Conservation (phyloP, 2,329 filamentous ascomycete genomes). For the Pseudogymnoascus sp. region DNA sequence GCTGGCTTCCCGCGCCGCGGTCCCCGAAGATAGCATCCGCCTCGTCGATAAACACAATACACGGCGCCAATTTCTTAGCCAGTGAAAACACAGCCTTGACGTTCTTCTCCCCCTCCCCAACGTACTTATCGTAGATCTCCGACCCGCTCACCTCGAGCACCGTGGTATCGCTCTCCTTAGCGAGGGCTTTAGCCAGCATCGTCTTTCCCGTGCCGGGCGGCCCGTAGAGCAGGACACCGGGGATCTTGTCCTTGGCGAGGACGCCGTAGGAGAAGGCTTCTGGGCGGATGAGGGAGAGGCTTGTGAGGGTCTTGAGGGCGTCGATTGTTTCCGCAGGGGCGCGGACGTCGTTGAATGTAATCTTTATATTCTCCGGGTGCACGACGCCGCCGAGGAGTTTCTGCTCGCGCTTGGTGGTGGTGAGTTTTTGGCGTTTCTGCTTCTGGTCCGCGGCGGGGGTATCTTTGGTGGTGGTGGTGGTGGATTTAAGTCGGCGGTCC, state of each 20-base stretch:
- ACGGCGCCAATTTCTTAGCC: slow-evolving; percentile 83
- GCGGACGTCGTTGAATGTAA: slow-evolving; percentile 82
- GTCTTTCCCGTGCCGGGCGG: slow-evolving; percentile 76
- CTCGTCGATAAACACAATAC: slow-evolving; percentile 95
- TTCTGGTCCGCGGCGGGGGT: slow-evolving; percentile 31
- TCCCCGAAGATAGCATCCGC: slow-evolving; percentile 86
- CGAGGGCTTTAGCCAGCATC: slow-evolving; percentile 59
- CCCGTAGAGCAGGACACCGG: slow-evolving; percentile 79
- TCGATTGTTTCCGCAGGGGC: slow-evolving; percentile 75
- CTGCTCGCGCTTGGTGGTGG: slow-evolving; percentile 70
- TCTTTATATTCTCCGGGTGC: slow-evolving; percentile 71
- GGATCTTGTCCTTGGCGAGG: slow-evolving; percentile 81
- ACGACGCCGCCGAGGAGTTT: slow-evolving; percentile 75
- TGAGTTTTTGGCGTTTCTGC: slow-evolving; percentile 42
- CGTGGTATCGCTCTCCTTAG: slow-evolving; percentile 59
- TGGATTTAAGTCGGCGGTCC: slow-evolving; percentile 14
- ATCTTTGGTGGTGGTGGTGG: neutral
- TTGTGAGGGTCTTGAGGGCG: slow-evolving; percentile 80
- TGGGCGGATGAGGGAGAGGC: slow-evolving; percentile 74
- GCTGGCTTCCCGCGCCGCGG: slow-evolving; percentile 56
- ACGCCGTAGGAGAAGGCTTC: slow-evolving; percentile 97
- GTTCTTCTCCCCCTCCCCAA: slow-evolving; percentile 94
- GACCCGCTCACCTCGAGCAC: slow-evolving; percentile 85
- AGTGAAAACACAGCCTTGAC: slow-evolving; percentile 85
- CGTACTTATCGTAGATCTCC: slow-evolving; percentile 91